Evolutionary conservation across 495 filamentous ascomycete species (phyloP).

Genomic region (Aspergillus ellipticus): DNA sequence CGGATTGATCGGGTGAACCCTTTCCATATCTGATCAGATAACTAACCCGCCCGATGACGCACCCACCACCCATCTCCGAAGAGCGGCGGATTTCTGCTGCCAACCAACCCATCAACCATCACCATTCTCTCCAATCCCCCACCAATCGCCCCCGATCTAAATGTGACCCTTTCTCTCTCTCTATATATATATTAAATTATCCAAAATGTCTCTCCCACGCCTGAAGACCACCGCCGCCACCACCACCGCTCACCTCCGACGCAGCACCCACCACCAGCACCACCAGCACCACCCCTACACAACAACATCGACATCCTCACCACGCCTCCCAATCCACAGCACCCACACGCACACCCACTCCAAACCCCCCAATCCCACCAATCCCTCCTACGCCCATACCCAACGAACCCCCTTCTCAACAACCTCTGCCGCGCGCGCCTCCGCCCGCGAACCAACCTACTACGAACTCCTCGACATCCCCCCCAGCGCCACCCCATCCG

Average conservation of each 20-base stretch:
- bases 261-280: not conserved
- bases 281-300: not conserved
- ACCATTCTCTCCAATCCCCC: not conserved
- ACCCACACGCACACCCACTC: not conserved
- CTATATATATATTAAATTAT: too few relatives aligned
- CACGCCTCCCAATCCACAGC: not conserved
- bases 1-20: not conserved
- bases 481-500: conserved; percentile 59
- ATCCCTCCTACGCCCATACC: not conserved
- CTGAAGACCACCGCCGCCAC: conserved; percentile 10
- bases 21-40: not conserved
- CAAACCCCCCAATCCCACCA: not conserved
- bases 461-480: conserved; percentile 81
- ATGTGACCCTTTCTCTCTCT: conserved; percentile 1
- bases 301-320: not conserved
- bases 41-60: conserved; percentile 19
- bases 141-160: not conserved
- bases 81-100: conserved; percentile 15
- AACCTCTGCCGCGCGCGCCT: conserved; percentile 21
- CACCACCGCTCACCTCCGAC: not conserved
- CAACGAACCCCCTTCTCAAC: conserved; percentile 36
- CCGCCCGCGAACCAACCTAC: conserved; percentile 51
- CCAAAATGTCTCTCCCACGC: conserved; percentile 17
- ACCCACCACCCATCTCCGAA: conserved; percentile 16
- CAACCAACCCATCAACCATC: not conserved